Conservation (phyloP, 805 yeast species). For the Yarrowia hollandica region DNA sequence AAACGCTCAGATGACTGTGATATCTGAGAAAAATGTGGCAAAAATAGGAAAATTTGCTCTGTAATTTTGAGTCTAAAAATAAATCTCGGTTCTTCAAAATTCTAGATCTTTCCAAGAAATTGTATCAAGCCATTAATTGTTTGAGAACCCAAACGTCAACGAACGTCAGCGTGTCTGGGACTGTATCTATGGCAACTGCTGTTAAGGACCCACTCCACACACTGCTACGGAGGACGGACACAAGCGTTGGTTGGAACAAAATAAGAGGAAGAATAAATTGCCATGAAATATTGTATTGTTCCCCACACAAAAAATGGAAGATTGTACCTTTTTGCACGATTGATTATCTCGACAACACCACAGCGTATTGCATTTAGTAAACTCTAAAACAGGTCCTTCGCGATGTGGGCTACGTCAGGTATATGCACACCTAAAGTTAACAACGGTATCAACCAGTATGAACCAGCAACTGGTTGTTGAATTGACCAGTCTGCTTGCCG, state of each 20-base stretch:
- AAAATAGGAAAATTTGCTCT: background rate
- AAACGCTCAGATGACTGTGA: background rate
- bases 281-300: too few species aligned
- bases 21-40: background rate
- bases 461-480: constrained; percentile 50
- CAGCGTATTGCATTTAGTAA: background rate
- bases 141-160: background rate
- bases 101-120: background rate
- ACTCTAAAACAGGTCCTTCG: constrained; percentile 2
- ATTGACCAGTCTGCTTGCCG: constrained; percentile 59
- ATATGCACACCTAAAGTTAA: constrained; percentile 22
- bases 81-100: background rate
- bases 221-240: too few species aligned
- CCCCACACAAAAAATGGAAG: too few species aligned
- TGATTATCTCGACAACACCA: too few species aligned
- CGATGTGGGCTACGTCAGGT: constrained; percentile 21
- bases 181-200: background rate
- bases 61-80: background rate
- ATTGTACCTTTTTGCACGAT: too few species aligned
- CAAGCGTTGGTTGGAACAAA: too few species aligned
- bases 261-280: too few species aligned
- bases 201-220: too few species aligned
- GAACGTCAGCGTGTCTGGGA: background rate
- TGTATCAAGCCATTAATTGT: background rate
- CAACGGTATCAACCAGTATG: constrained; percentile 18